A percentile compares a stretch with the other conserved stretches of the same genome.
These are phyloP conservation scores for Vigna nakashimae DNA, from an alignment of 306 rosid genomes.

Conservation along the genomic window DNA sequence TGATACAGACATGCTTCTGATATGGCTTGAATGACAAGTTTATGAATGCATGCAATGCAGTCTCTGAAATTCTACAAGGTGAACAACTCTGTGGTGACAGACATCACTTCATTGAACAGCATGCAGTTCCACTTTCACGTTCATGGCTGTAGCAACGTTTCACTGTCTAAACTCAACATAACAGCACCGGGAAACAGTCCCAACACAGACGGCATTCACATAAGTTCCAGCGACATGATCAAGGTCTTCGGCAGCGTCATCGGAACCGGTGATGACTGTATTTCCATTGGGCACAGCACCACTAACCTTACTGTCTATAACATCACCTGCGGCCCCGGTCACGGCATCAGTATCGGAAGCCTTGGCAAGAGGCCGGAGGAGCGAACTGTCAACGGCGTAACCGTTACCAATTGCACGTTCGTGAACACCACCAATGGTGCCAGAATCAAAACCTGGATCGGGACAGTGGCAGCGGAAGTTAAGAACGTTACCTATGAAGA, in stretches of 20 bases:
- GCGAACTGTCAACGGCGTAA: conserved; percentile 43
- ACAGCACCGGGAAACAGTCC: conserved; percentile 71
- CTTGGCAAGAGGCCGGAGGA: conserved; percentile 70
- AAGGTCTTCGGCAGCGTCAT: conserved; percentile 49
- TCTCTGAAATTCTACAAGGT: conserved; percentile 52
- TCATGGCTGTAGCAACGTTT: conserved; percentile 41
- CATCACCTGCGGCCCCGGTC: conserved; percentile 80
- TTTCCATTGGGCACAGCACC: conserved; percentile 62
- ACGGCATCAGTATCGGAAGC: conserved; percentile 72
- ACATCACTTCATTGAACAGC: conserved; percentile 62
- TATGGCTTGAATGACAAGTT: neutral
- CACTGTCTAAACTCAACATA: conserved; percentile 40
- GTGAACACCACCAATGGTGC: conserved; percentile 71
- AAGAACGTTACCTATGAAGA: conserved; percentile 53
- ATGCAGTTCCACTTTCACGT: conserved; percentile 63
- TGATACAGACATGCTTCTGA: neutral
- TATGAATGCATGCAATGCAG: conserved; percentile 56
- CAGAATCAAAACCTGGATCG: conserved; percentile 69
- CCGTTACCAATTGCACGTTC: conserved; percentile 62
- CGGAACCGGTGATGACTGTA: conserved; percentile 81
- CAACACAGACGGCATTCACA: conserved; percentile 81
- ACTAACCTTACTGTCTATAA: conserved; percentile 38
- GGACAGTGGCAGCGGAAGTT: conserved; percentile 46
- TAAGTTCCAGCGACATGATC: conserved; percentile 46
- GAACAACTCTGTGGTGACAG: conserved; percentile 48